Base-by-base conservation (phyloP, 768 basidiomycete species). In the Amanita rubescens region DNA sequence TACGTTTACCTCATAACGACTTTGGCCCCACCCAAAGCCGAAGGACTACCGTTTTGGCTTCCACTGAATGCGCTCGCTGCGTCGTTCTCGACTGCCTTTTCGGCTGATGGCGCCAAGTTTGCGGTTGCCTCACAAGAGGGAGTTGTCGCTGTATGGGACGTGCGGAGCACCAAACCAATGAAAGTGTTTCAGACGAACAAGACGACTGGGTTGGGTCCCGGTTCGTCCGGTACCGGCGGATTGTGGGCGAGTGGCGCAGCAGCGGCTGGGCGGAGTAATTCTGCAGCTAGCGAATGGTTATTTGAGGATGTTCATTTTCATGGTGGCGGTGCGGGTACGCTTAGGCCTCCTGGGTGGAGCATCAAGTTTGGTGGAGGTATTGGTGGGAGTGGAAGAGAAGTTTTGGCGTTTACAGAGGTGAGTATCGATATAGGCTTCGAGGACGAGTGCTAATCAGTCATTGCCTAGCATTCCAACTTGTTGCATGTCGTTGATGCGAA, bases 371-470 rank as follows among this genome's bases (percentile, higher is more conserved):
- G 82, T 54, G 78, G 80, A 1, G 81, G 81, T 19, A 64, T 70
- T 20, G 66, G 67, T 49, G 75, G 71, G 55, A 67, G 69, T 12
- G 79, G 81, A 22, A 78, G 80, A 56, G 94, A 95, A 67, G 66
- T 94, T 1, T 80, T 95, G 80, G 84, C 82, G 0, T 96, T 94
- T 68, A 91, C 93, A 14, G 93, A 94, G 82, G 91, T 92, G 57
- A 51, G 80, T 58, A 14, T 19, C 19, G 2, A 8, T 41, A 22
- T 30, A 22, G 11, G 10, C 22, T 15, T n/a, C 5, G 14, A 30
- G 22, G 47, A 37, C 37, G 17, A 6, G 39, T 41, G 19, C 39
- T 41, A 10, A 41, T 41, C 6, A 10, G 39, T 41, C 7, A 10
- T 1, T 2, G 20, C 39, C 17, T 59, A 94, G 89, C 92, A 95